Percentiles rank a stretch among this genome's conserved stretches.
Conservation (phyloP, 2,329 filamentous ascomycete species). For the Cercospora zeae-maydis region DNA sequence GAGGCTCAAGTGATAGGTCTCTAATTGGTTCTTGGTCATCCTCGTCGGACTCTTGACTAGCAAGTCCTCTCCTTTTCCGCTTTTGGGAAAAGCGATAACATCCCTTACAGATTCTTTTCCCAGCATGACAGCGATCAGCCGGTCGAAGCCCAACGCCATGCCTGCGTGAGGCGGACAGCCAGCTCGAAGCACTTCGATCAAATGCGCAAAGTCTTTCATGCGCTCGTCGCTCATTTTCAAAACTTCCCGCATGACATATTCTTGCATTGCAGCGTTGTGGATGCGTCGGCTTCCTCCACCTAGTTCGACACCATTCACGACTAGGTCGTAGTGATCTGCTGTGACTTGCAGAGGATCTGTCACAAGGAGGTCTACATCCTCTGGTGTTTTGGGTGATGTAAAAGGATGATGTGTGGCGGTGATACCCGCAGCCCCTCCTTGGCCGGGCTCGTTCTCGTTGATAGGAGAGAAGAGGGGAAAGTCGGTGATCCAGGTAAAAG, state of each 20-base stretch:
- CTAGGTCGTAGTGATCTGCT: conserved; percentile 92
- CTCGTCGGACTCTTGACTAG: conserved; percentile 73
- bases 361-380: conserved; percentile 71
- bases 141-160: conserved; percentile 87
- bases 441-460: conserved; percentile 65
- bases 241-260: conserved; percentile 78
- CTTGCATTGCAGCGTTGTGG: conserved; percentile 76
- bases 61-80: conserved; percentile 79
- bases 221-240: conserved; percentile 70
- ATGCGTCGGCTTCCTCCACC: conserved; percentile 92
- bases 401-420: conserved; percentile 93
- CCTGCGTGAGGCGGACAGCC: conserved; percentile 95
- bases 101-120: conserved; percentile 76
- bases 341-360: conserved; percentile 67
- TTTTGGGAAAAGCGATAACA: conserved; percentile 97
- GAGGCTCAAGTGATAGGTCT: conserved; percentile 56
- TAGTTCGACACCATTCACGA: conserved; percentile 91
- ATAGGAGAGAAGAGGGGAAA: conserved; percentile 88
- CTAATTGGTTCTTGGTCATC: conserved; percentile 59
- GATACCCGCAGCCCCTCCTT: conserved; percentile 76
- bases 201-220: conserved; percentile 76
- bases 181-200: conserved; percentile 74
- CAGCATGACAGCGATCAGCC: conserved; percentile 75
- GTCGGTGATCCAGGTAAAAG: conserved; percentile 79
- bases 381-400: conserved; percentile 71